Base-by-base conservation (phyloP, 108 stramenopile genomes). In the Cyclotella cryptica region DNA sequence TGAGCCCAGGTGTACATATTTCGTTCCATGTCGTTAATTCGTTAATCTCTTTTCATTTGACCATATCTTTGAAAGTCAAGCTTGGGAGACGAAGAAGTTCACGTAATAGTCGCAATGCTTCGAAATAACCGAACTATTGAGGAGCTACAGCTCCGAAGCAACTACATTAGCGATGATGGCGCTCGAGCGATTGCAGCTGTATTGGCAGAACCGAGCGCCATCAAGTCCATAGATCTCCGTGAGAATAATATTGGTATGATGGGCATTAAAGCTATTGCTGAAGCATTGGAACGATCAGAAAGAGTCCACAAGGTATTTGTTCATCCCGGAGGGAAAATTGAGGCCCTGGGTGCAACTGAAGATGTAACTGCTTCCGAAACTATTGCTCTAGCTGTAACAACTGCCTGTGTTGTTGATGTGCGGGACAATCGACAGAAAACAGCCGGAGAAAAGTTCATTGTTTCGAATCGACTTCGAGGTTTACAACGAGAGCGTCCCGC, bases 251-350 rank as follows among this genome's bases (percentile, higher is more conserved):
- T 96, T 40, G 64, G 83, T 28, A 59, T 71, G 18, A 55, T 74
- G 51, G 95, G 92, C n/a, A 73, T 94, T 39, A 85, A 87, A 68
- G 72, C 76, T 17, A 79, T 93, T 39, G 95, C 90, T 44, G 95
- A 94, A 45, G 90, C 93, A 28, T 75, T 96, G 53, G 90, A 90
- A 42, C 76, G 92, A 42, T 81, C 84, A 44, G 80, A 81, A 61
- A 67, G 88, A 30, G 86, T 93, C 11, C 72, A 87, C 11, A 92
- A 96, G 74, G 95, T 96, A 27, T 88, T 93, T 69, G 95, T 94
- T 8, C 95, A 96, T 68, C 90, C 90, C 0, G 92, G 92, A 24
- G 93, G 95, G 12, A 93, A 92, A 76, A 90, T 96, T 22, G 95
- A 96, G 85, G 95, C 95, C 4, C 81, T 96, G 26, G 95, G 94